Evolutionary conservation across 495 filamentous ascomycete species (phyloP).

Genomic region (Talaromyces nanjingensis): DNA sequence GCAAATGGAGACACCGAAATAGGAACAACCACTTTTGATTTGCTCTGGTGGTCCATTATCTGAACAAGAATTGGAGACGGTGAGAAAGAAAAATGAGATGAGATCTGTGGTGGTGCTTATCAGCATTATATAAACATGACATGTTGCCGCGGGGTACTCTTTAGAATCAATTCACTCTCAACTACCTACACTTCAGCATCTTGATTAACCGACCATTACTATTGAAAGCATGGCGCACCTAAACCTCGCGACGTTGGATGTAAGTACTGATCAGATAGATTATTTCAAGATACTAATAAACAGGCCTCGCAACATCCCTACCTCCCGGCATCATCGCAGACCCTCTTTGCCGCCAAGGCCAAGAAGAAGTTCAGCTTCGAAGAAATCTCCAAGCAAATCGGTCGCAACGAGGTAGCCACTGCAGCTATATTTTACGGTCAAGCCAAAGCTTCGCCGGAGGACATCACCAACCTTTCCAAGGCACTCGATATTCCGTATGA

Average conservation of each 20-base stretch:
- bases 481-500: conserved; percentile 57
- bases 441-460: conserved; percentile 68
- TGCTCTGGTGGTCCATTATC: background rate
- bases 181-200: conserved; percentile 1
- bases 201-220: too few species aligned
- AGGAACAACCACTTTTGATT: background rate
- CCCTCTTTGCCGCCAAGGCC: conserved; percentile 84
- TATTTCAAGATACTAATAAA: background rate
- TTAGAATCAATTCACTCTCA: background rate
- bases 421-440: conserved; percentile 97
- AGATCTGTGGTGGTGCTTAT: background rate
- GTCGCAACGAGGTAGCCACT: conserved; percentile 81
- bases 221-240: conserved; percentile 10
- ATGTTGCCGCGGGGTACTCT: background rate
- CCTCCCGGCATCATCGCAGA: conserved; percentile 61
- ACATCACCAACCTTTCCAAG: conserved; percentile 63
- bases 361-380: conserved; percentile 70
- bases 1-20: background rate
- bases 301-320: conserved; percentile 37
- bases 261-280: background rate
- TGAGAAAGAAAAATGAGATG: background rate
- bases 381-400: conserved; percentile 65
- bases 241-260: conserved; percentile 18
- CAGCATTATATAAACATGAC: conserved; percentile 4
- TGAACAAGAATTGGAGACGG: background rate